Evolutionary conservation across 2,329 filamentous ascomycete genomes (phyloP).

Genomic region (Hirsutella thompsonii): DNA sequence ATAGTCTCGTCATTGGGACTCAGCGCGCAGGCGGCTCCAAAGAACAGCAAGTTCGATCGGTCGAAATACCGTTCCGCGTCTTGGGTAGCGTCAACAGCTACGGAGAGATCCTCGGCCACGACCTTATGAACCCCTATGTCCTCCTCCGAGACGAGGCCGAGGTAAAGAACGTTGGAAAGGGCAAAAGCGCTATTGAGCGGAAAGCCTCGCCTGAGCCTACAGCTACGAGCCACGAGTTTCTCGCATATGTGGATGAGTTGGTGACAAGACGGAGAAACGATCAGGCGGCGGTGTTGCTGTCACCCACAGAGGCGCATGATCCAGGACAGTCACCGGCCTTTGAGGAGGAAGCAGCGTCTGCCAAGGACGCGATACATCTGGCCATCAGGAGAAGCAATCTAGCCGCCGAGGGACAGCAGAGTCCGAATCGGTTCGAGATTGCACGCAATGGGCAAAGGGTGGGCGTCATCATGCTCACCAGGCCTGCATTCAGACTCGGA

Average conservation of each 20-base stretch:
- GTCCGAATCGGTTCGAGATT: slow-evolving; percentile 91
- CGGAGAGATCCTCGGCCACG: slow-evolving; percentile 82
- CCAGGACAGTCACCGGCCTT: slow-evolving; percentile 42
- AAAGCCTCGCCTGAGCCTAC: slow-evolving; percentile 15
- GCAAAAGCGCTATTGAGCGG: slow-evolving; percentile 13
- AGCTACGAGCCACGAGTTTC: slow-evolving; percentile 50
- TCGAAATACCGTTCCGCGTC: slow-evolving; percentile 86
- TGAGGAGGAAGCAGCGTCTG: slow-evolving; percentile 45
- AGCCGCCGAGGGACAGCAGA: slow-evolving; percentile 54
- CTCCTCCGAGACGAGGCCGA: slow-evolving; percentile 73
- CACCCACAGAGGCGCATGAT: slow-evolving; percentile 49
- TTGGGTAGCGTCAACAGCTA: slow-evolving; percentile 83
- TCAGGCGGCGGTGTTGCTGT: slow-evolving; percentile 49
- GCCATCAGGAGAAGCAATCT: slow-evolving; percentile 77
- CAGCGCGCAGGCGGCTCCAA: slow-evolving; percentile 69
- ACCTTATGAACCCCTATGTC: slow-evolving; percentile 89
- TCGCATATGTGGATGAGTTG: slow-evolving; percentile 66
- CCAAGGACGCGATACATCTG: slow-evolving; percentile 79
- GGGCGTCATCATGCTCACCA: slow-evolving; percentile 76
- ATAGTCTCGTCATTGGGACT: slow-evolving; percentile 82
- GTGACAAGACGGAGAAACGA: slow-evolving; percentile 45
- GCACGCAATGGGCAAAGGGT: slow-evolving; percentile 85
- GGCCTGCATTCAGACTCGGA: slow-evolving; percentile 79
- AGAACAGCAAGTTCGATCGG: slow-evolving; percentile 76
- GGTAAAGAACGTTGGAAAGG: slow-evolving; percentile 31